These are phyloP conservation scores for Pseudogymnoascus sp. DNA, from an alignment of 2,329 filamentous ascomycete species.

Conservation along the genomic window DNA sequence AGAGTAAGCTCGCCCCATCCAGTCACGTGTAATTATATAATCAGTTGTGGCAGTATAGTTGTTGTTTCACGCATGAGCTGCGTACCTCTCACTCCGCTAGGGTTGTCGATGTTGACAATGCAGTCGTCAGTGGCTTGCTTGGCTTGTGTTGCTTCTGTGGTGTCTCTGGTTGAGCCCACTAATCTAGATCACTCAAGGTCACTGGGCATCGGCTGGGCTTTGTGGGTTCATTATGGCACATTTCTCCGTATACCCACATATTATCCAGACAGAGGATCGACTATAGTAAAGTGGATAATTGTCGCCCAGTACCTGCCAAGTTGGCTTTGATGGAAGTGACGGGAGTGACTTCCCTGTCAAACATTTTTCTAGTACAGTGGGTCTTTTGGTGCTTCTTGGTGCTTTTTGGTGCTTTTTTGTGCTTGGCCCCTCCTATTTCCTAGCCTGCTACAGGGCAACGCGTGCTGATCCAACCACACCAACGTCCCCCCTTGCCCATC, in stretches of 20 bases:
- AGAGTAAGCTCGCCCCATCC: too few species aligned
- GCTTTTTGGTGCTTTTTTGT: background rate
- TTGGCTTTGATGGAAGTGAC: background rate
- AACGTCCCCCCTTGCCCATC: background rate
- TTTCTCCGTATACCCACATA: background rate
- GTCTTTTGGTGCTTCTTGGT: background rate
- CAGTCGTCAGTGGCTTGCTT: conserved; percentile 11
- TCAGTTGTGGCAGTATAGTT: background rate
- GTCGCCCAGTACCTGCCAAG: background rate
- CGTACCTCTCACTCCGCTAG: conserved; percentile 17
- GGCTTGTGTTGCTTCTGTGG: background rate
- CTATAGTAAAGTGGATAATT: background rate
- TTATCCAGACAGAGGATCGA: background rate
- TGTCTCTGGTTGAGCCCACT: background rate
- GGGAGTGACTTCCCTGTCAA: background rate
- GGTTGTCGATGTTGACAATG: conserved; percentile 21
- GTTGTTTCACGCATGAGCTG: conserved; percentile 11
- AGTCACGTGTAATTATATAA: too few species aligned
- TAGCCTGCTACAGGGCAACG: background rate
- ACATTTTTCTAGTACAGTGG: background rate
- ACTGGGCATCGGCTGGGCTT: background rate
- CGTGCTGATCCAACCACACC: background rate
- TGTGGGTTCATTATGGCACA: background rate
- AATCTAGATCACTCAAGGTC: background rate
- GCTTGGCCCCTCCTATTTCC: background rate